phyloP scores from a whole-genome alignment of 805 yeast species.

The Dipodascus albidus region DNA sequence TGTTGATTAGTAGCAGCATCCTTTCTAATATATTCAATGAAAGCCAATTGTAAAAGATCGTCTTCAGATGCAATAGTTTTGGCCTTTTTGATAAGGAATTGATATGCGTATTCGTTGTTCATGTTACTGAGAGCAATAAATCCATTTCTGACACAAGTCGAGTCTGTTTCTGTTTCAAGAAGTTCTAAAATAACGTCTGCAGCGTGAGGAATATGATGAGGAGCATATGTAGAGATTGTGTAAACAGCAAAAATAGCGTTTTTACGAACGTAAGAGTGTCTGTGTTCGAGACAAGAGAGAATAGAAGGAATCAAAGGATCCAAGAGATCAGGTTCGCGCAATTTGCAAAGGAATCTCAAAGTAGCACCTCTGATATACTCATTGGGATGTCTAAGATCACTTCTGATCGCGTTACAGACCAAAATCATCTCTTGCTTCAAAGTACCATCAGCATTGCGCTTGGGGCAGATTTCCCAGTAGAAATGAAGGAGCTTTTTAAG shows the following conservation, averaged over 20 bases:
- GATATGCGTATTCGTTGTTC: conserved; percentile 75
- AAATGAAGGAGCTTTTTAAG: conserved; percentile 86
- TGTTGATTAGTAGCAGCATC: conserved; percentile 59
- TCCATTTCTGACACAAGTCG: conserved; percentile 92
- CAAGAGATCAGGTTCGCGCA: conserved; percentile 84
- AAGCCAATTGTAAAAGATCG: conserved; percentile 75
- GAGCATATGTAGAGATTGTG: conserved; percentile 72
- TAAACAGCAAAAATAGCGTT: conserved; percentile 89
- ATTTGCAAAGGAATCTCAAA: conserved; percentile 77
- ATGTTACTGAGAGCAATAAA: conserved; percentile 76
- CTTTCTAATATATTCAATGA: conserved; percentile 81
- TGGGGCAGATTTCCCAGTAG: conserved; percentile 97
- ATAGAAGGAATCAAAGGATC: conserved; percentile 94
- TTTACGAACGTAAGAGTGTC: conserved; percentile 96
- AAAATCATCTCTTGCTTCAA: conserved; percentile 97
- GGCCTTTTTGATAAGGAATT: conserved; percentile 64
- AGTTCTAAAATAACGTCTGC: conserved; percentile 67
- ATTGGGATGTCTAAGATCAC: conserved; percentile 95
- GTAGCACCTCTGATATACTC: conserved; percentile 95
- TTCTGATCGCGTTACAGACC: conserved; percentile 95
- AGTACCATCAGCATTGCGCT: conserved; percentile 76
- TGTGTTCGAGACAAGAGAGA: conserved; percentile 82
- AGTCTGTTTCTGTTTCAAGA: conserved; percentile 73
- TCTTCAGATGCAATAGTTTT: conserved; percentile 53
- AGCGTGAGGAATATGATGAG: conserved; percentile 91